These are phyloP conservation scores for Scleromitrula shiraiana DNA, from an alignment of 2,329 filamentous ascomycete species.

Conservation along the genomic window DNA sequence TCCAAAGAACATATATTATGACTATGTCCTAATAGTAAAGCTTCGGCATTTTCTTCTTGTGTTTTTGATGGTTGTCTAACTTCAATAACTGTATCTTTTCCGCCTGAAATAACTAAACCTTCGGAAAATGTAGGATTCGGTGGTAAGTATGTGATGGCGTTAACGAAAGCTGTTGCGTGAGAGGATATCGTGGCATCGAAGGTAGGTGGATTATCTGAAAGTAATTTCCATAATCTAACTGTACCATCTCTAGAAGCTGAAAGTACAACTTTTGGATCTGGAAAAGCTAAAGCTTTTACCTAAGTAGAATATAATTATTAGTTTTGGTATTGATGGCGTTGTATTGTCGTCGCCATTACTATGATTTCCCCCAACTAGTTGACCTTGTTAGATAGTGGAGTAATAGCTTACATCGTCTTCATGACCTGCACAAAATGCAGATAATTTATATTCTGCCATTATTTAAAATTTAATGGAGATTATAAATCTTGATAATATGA, in stretches of 20 bases:
- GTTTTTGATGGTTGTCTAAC: slow-evolving; percentile 64
- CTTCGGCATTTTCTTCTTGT: slow-evolving; percentile 70
- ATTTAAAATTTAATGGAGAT: slow-evolving; percentile 1
- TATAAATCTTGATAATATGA: background rate
- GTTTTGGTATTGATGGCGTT: too few species aligned
- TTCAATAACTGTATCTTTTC: slow-evolving; percentile 89
- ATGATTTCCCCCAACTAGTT: too few species aligned
- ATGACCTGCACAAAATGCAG: slow-evolving; percentile 80
- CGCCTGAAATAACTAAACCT: slow-evolving; percentile 78
- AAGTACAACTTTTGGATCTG: slow-evolving; percentile 61
- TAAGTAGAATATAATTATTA: slow-evolving; percentile 35
- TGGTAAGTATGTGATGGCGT: slow-evolving; percentile 69
- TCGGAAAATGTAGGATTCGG: slow-evolving; percentile 59
- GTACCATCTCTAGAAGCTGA: slow-evolving; percentile 90
- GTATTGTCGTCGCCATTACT: too few species aligned
- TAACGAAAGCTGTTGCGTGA: slow-evolving; percentile 80
- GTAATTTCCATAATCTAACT: slow-evolving; percentile 75
- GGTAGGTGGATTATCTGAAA: slow-evolving; percentile 53
- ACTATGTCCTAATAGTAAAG: slow-evolving; percentile 76
- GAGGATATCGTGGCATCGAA: slow-evolving; percentile 75
- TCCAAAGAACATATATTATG: slow-evolving; percentile 86
- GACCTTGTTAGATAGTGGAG: slow-evolving; percentile 10
- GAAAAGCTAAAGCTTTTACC: slow-evolving; percentile 83
- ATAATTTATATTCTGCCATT: slow-evolving; percentile 87
- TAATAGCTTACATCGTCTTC: slow-evolving; percentile 74